A percentile compares a stretch with the other conserved stretches of the same genome.
Evolutionary conservation across 2,329 filamentous ascomycete genomes (phyloP).

Genomic region (Ophiobolus disseminans): DNA sequence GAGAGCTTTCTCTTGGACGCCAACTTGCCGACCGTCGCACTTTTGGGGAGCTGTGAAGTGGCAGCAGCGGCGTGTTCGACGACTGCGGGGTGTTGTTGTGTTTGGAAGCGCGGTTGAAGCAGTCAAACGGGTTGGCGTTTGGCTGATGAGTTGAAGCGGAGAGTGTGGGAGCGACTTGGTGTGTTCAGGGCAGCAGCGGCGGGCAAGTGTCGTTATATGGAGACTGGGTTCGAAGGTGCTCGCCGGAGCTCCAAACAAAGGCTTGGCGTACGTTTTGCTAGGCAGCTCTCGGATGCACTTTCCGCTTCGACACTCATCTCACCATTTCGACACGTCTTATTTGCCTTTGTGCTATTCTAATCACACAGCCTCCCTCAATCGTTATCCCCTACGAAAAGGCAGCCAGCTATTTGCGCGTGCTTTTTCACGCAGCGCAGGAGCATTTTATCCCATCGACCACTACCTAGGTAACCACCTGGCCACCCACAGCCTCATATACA

Average conservation of each 20-base stretch:
- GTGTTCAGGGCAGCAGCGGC: conserved; percentile 15
- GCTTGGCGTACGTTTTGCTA: conserved; percentile 18
- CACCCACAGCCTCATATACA: no score
- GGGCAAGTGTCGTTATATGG: conserved; percentile 18
- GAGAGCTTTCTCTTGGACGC: conserved; percentile 46
- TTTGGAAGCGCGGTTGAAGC: not conserved
- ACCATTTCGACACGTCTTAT: not conserved
- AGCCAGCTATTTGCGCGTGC: not conserved
- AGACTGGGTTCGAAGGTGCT: conserved; percentile 30
- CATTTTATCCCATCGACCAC: no score
- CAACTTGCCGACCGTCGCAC: conserved; percentile 49
- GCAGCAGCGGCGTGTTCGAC: conserved; percentile 21
- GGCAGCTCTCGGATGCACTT: not conserved
- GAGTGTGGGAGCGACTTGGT: conserved; percentile 2
- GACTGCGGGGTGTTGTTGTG: conserved; percentile 22
- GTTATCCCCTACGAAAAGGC: not conserved
- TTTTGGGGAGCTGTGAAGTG: conserved; percentile 32
- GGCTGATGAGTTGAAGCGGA: conserved; percentile 4
- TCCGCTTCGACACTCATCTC: not conserved
- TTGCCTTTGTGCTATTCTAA: not conserved
- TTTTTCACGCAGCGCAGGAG: no score
- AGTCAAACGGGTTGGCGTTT: conserved; percentile 9
- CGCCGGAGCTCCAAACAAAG: conserved; percentile 28
- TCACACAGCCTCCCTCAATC: not conserved
- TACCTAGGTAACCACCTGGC: no score